A percentile compares a stretch with the other conserved stretches of the same genome.
phyloP scores from a whole-genome alignment of 1,284 basidiomycete genomes.

The Cutaneotrichosporon cutaneum region DNA sequence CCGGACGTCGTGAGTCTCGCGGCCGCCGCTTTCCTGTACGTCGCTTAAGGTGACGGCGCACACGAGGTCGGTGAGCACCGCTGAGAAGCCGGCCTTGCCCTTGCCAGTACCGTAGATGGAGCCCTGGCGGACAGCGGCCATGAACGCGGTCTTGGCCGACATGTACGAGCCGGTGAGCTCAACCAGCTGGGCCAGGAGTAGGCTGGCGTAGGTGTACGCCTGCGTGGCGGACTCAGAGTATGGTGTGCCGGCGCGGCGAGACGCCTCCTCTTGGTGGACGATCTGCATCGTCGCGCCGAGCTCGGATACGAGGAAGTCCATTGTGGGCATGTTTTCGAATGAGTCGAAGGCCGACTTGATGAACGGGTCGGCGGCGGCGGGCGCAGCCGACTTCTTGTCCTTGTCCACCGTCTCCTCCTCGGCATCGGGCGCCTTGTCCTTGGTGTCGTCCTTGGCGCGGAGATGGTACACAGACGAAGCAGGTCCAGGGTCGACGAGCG shows the following conservation, averaged over 20 bases:
- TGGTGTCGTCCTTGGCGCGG: slow-evolving; percentile 51
- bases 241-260: slow-evolving; percentile 13
- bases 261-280: slow-evolving; percentile 22
- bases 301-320: slow-evolving; percentile 41
- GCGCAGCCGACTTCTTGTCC: slow-evolving; percentile 8
- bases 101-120: slow-evolving; percentile 56
- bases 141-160: slow-evolving; percentile 81
- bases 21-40: slow-evolving; percentile 19
- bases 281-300: slow-evolving; percentile 24
- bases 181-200: slow-evolving; percentile 87
- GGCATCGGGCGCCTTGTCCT: slow-evolving; percentile 12
- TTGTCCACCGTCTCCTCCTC: slow-evolving; percentile 9
- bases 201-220: slow-evolving; percentile 63
- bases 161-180: slow-evolving; percentile 93
- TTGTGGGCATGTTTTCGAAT: slow-evolving; percentile 27
- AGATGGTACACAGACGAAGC: slow-evolving; percentile 62
- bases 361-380: slow-evolving; percentile 56
- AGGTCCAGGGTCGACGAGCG: slow-evolving; percentile 67
- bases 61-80: slow-evolving; percentile 72
- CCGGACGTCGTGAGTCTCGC: slow-evolving; percentile 12
- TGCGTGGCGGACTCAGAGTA: slow-evolving; percentile 14
- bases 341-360: slow-evolving; percentile 33
- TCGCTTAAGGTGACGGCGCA: slow-evolving; percentile 66
- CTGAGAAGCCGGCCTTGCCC: slow-evolving; percentile 34
- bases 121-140: slow-evolving; percentile 69